Percentiles rank a stretch among this genome's conserved stretches.
phyloP scores from a whole-genome alignment of 2,329 filamentous ascomycete genomes.

The Chaetomium sp. region DNA sequence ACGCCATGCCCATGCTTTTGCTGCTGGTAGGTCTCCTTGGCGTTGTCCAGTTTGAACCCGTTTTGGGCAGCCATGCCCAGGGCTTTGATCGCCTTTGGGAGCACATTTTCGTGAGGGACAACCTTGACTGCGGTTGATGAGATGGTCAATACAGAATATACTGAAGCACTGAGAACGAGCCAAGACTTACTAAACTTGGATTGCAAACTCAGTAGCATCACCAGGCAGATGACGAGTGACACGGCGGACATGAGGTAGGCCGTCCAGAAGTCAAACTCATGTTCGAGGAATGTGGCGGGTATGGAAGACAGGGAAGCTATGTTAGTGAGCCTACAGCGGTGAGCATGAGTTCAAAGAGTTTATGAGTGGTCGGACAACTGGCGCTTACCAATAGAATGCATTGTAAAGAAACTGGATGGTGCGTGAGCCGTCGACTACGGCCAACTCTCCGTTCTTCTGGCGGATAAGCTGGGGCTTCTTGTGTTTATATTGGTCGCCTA shows the following conservation, averaged over 20 bases:
- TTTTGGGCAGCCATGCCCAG: background rate
- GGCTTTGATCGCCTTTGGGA: background rate
- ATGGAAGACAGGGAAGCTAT: slow-evolving; percentile 62
- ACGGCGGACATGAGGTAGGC: slow-evolving; percentile 61
- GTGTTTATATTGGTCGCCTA: background rate
- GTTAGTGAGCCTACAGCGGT: slow-evolving; percentile 56
- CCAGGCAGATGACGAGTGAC: slow-evolving; percentile 54
- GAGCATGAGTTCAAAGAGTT: slow-evolving; percentile 13
- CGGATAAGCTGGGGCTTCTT: background rate
- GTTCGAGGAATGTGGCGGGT: slow-evolving; percentile 62
- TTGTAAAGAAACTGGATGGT: background rate
- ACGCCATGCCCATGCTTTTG: background rate
- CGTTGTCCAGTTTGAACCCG: background rate
- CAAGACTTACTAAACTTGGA: background rate
- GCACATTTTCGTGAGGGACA: background rate
- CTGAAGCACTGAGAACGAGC: no score
- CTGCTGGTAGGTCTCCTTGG: background rate
- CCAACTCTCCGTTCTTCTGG: background rate
- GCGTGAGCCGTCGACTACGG: background rate
- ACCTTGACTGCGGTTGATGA: background rate
- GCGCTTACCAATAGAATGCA: background rate
- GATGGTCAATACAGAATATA: no score
- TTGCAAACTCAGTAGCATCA: background rate
- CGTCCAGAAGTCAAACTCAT: slow-evolving; percentile 59
- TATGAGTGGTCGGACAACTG: background rate